Conservation (phyloP, 768 basidiomycete species). For the Clitopilus passeckerianus region DNA sequence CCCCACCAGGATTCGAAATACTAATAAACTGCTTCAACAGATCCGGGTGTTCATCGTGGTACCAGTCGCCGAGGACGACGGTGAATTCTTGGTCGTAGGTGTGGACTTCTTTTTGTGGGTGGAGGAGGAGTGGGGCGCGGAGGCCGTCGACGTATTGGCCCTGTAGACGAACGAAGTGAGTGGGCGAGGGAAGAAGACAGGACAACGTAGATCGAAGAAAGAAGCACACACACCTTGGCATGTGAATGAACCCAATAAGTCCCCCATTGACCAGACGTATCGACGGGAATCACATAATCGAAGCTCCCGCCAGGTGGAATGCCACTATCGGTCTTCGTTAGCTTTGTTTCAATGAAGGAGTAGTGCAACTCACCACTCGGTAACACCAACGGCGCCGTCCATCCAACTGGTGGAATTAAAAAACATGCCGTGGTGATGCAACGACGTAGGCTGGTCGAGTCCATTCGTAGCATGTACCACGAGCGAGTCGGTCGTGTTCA, state of each 20-base stretch:
- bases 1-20: slow-evolving; percentile 73
- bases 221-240: slow-evolving; percentile 32
- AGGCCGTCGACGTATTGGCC: slow-evolving; percentile 94
- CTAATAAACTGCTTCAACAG: slow-evolving; percentile 66
- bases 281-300: slow-evolving; percentile 71
- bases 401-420: slow-evolving; percentile 85
- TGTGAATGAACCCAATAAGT: slow-evolving; percentile 83
- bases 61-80: slow-evolving; percentile 88
- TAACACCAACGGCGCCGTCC: slow-evolving; percentile 81
- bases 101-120: slow-evolving; percentile 60
- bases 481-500: slow-evolving; percentile 67
- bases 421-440: slow-evolving; percentile 96
- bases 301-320: slow-evolving; percentile 71
- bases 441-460: slow-evolving; percentile 56
- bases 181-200: too few species aligned
- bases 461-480: slow-evolving; percentile 75
- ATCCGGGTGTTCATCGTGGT: slow-evolving; percentile 67
- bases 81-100: slow-evolving; percentile 90
- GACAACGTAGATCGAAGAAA: background rate
- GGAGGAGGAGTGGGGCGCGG: slow-evolving; percentile 80
- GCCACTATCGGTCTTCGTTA: slow-evolving; percentile 42
- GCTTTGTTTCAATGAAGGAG: background rate
- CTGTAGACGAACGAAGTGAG: slow-evolving; percentile 19
- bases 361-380: slow-evolving; percentile 64
- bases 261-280: slow-evolving; percentile 67